Conservation (phyloP, 495 filamentous ascomycete genomes). For the Oleoguttula mirabilis region DNA sequence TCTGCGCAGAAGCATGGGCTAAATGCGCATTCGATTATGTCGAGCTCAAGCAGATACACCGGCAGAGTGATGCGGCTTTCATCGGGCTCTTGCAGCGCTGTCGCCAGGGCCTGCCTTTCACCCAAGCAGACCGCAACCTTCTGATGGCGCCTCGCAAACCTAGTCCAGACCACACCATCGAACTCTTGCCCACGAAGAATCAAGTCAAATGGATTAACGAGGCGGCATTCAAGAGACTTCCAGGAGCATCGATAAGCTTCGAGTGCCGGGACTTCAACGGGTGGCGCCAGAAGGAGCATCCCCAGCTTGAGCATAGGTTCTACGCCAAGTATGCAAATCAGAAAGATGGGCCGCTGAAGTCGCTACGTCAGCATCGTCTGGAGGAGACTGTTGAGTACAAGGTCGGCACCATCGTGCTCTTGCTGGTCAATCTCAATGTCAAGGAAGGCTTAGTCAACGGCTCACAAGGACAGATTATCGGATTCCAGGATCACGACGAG, state of each 20-base stretch:
- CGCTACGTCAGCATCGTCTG: background rate
- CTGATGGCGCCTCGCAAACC: background rate
- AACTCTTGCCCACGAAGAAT: slow-evolving; percentile 26
- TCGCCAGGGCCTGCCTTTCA: background rate
- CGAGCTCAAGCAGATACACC: slow-evolving; percentile 39
- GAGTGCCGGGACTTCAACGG: background rate
- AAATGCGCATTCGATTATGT: slow-evolving; percentile 28
- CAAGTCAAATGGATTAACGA: background rate
- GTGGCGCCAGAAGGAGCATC: background rate
- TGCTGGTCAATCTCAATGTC: background rate
- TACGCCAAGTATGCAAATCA: no score
- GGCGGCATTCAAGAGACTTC: background rate
- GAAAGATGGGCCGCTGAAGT: no score
- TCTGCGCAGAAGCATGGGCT: slow-evolving; percentile 25
- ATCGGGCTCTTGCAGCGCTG: slow-evolving; percentile 31
- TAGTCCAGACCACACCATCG: background rate
- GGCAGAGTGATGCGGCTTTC: slow-evolving; percentile 39
- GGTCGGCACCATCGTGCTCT: background rate
- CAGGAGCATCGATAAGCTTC: background rate
- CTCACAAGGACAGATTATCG: background rate
- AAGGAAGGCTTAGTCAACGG: background rate
- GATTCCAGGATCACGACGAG: background rate
- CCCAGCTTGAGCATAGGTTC: no score
- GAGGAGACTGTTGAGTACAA: background rate
- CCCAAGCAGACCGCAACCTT: background rate